Conservation (phyloP, 352 stramenopile genomes). For the Phytophthora ohioensis region DNA sequence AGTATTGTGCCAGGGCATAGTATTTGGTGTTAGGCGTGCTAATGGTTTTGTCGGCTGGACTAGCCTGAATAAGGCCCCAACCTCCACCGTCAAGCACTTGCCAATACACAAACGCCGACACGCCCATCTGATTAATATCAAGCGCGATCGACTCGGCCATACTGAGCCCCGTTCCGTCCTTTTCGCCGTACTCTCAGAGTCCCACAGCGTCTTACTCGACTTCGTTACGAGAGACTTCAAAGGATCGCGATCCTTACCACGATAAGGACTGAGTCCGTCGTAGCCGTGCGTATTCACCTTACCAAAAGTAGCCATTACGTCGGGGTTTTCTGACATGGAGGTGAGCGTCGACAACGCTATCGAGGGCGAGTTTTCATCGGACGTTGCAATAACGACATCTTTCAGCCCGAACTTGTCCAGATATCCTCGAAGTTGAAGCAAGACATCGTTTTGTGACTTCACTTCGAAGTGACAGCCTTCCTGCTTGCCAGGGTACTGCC, state of each 20-base stretch:
- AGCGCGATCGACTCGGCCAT: conserved; percentile 60
- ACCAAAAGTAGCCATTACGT: conserved; percentile 43
- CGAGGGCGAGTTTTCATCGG: conserved; percentile 64
- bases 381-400: conserved; percentile 46
- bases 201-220: conserved; percentile 59
- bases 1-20: conserved; percentile 65
- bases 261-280: conserved; percentile 30
- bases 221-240: conserved; percentile 45
- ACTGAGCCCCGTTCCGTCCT: conserved; percentile 52
- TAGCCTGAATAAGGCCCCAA: conserved; percentile 65
- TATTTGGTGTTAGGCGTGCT: conserved; percentile 57
- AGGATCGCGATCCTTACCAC: conserved; percentile 41
- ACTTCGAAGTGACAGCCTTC: conserved; percentile 66
- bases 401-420: conserved; percentile 46
- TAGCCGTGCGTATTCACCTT: conserved; percentile 77
- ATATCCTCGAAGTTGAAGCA: conserved; percentile 49
- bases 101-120: conserved; percentile 75
- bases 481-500: conserved; percentile 33
- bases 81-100: conserved; percentile 57
- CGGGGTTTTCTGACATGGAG: conserved; percentile 29
- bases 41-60: conserved; percentile 48
- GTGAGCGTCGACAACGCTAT: conserved; percentile 46
- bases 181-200: conserved; percentile 68
- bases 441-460: conserved; percentile 49
- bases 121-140: conserved; percentile 68